phyloP scores from a whole-genome alignment of 2,329 filamentous ascomycete species.

The Pseudogymnoascus sp. region DNA sequence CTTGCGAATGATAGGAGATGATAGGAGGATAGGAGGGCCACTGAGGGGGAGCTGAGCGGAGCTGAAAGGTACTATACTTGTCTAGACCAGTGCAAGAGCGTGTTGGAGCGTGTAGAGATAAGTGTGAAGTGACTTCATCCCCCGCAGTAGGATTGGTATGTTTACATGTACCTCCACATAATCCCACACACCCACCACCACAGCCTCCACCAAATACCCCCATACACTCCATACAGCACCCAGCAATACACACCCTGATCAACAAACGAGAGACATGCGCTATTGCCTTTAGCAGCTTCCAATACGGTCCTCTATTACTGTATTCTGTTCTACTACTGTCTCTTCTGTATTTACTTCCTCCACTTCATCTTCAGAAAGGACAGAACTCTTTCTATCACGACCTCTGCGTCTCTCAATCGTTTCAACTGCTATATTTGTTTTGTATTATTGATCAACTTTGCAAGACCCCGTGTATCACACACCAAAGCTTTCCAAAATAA shows the following conservation, averaged over 20 bases:
- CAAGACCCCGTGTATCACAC: background rate
- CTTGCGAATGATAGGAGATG: background rate
- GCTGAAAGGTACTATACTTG: background rate
- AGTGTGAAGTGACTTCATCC: too few relatives aligned
- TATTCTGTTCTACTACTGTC: background rate
- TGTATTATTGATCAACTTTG: background rate
- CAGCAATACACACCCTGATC: background rate
- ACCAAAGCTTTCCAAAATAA: background rate
- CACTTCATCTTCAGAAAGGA: background rate
- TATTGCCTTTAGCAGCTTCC: background rate
- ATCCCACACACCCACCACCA: too few relatives aligned
- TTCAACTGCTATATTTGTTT: background rate
- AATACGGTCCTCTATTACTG: background rate
- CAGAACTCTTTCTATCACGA: background rate
- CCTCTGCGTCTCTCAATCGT: background rate
- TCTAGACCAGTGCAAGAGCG: background rate
- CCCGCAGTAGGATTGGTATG: background rate
- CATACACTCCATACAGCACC: background rate
- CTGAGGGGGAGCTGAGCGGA: background rate
- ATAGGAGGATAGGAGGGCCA: background rate
- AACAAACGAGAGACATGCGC: background rate
- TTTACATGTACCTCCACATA: conserved; percentile 1
- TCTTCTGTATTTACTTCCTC: background rate
- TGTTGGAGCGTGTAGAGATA: too few relatives aligned
- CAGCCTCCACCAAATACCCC: too few relatives aligned